Percentiles rank a stretch among this genome's conserved stretches.
These are phyloP conservation scores for Colletotrichum camelliae DNA, from an alignment of 2,329 filamentous ascomycete genomes.

Conservation along the genomic window DNA sequence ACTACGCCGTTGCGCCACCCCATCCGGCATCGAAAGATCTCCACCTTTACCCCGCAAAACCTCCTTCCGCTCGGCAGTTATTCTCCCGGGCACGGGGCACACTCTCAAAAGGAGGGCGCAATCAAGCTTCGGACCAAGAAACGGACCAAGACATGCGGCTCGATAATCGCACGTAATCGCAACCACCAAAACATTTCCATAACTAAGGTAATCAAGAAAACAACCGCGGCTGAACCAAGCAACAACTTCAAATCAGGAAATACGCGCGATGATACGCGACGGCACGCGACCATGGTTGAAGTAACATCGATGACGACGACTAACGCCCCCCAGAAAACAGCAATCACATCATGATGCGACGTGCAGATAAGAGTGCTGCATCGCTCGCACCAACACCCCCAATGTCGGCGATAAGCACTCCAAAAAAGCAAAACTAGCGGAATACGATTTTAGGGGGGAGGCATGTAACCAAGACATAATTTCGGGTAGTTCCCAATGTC, in stretches of 20 bases:
- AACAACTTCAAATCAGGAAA: not conserved
- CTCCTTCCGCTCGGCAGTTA: not conserved
- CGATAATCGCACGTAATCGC: not conserved
- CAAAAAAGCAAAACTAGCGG: not conserved
- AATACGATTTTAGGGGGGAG: not conserved
- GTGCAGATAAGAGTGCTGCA: not conserved
- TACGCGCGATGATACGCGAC: not conserved
- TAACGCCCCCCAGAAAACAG: fast-evolving
- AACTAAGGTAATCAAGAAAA: not conserved
- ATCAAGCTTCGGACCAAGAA: not conserved
- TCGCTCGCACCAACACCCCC: not conserved
- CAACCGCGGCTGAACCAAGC: not conserved
- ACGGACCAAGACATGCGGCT: not conserved
- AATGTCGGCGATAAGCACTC: not conserved
- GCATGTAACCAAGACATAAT: not conserved
- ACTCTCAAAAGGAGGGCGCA: not conserved
- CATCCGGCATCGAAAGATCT: not conserved
- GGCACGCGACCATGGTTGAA: not conserved
- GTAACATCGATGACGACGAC: not conserved
- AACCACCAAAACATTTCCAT: not conserved
- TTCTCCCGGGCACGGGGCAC: not conserved
- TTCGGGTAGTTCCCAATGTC: not conserved
- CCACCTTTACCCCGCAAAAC: not conserved
- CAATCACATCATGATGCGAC: not conserved
- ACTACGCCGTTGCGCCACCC: not conserved